phyloP scores from a whole-genome alignment of 2,329 filamentous ascomycete genomes.

The Fusarium denticulatum region DNA sequence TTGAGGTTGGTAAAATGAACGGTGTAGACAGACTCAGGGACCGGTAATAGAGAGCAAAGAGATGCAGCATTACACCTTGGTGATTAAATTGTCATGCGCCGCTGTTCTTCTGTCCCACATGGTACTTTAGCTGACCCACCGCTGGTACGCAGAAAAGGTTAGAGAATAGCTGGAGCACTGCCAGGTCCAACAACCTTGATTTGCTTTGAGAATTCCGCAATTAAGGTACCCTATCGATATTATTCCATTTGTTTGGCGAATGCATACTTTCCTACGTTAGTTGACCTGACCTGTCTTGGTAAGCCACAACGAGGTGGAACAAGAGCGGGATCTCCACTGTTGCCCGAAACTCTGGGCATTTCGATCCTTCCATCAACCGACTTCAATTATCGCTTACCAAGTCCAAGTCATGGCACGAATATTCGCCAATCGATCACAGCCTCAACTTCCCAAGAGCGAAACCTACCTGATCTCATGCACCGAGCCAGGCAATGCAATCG shows the following conservation, averaged over 20 bases:
- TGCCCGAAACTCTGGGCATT: neutral
- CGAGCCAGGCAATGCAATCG: neutral
- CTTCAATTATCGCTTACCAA: neutral
- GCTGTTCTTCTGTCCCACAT: too few relatives aligned
- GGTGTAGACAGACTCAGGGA: fast-evolving
- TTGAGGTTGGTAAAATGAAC: fast-evolving
- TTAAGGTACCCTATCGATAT: fast-evolving
- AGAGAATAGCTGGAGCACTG: neutral
- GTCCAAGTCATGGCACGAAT: neutral
- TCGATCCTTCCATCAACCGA: neutral
- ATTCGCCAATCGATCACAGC: neutral
- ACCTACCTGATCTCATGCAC: neutral
- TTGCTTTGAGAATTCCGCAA: fast-evolving
- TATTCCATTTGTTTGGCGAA: neutral
- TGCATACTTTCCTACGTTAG: neutral
- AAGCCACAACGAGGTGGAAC: neutral
- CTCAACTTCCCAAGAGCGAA: neutral
- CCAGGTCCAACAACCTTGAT: fast-evolving
- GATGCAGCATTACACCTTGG: neutral
- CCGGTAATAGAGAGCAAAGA: neutral
- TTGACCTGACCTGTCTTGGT: neutral
- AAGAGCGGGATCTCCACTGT: conserved; percentile 25
- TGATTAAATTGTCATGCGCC: neutral
- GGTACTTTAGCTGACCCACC: neutral
- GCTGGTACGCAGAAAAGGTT: neutral